Evolutionary conservation across 495 filamentous ascomycete species (phyloP).

Genomic region (Aspergillus cristatus): DNA sequence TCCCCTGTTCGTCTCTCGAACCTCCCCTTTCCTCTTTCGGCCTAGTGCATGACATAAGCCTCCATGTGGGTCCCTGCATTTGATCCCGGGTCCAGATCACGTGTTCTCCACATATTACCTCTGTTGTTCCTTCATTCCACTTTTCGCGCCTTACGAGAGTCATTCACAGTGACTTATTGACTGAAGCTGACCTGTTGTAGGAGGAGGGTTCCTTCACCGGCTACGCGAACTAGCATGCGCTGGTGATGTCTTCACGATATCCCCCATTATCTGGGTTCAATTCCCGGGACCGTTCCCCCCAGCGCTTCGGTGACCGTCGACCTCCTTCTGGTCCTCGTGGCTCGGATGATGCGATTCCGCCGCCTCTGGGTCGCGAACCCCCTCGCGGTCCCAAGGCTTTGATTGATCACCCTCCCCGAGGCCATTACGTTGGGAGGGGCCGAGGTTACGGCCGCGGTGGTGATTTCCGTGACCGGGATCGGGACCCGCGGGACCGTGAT

Average conservation of each 20-base stretch:
- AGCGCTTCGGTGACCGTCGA: slow-evolving; percentile 37
- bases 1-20: not conserved
- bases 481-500: slow-evolving; percentile 40
- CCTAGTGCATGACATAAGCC: not conserved
- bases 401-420: slow-evolving; percentile 50
- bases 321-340: slow-evolving; percentile 31
- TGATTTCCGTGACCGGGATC: slow-evolving; percentile 53
- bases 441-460: slow-evolving; percentile 43
- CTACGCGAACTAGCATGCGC: slow-evolving; percentile 33
- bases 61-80: slow-evolving; percentile 12
- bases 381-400: slow-evolving; percentile 65
- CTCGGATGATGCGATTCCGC: slow-evolving; percentile 27
- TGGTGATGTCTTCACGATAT: slow-evolving; percentile 42
- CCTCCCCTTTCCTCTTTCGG: not conserved
- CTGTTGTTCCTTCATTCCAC: not conserved
- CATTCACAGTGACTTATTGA: too few species aligned
- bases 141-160: too few species aligned
- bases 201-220: too few species aligned
- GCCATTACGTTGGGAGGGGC: slow-evolving; percentile 32
- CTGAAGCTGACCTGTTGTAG: too few species aligned
- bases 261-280: slow-evolving; percentile 39
- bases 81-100: slow-evolving; percentile 13
- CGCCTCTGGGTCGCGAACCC: slow-evolving; percentile 42
- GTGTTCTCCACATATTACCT: slow-evolving; percentile 13
- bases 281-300: slow-evolving; percentile 40